Evolutionary conservation across 805 yeast species (phyloP), one percentile per base, ranked within the genome.

Genomic region (Ogataea pignaliae): DNA sequence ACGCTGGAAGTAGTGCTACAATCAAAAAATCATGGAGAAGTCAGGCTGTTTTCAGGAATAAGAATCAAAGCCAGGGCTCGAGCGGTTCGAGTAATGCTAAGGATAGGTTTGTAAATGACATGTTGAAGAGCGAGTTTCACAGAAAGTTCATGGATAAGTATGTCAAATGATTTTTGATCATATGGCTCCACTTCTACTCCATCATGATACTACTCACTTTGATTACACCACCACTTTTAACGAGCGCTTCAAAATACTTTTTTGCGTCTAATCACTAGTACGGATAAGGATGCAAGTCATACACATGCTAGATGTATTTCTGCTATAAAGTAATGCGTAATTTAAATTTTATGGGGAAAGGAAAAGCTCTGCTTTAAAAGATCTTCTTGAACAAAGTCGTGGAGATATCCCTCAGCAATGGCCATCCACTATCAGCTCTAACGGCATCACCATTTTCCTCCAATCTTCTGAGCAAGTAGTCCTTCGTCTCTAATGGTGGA

Each of bases 361-460:
- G 15, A 9, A 13, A 30, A 2, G 26, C 26, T 21, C 7, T 21
- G 26, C 7, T 21, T 15, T 21, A 41, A 34, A 57, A 50, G 9
- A 62, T 15, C 54, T 71, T 70, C 32, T 55, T 57, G 31, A 40
- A 46, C 39, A 71, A 52, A 18, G 75, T 65, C 32, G 59, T 56
- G 14, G 64, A 29, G 15, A 81, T 79, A 34, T 79, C 81, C 56
- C 73, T 78, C 36, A 85, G 68, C 54, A 86, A 73, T 39, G 85
- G 85, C 72, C 80, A 76, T n/a, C 95, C 93, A 51, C 82, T 83
- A 64, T 85, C 93, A 44, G 75, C 74, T 70, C 91, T 82, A 7
- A 88, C 95, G 10, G 96, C 95, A 65, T 90, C 97, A 18, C 97
- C 97, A 61, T 90, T 90, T 69, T 90, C 98, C 69, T 90, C 97